Conservation (phyloP, 345 rosid genomes). For the Eucalyptus melliodora region DNA sequence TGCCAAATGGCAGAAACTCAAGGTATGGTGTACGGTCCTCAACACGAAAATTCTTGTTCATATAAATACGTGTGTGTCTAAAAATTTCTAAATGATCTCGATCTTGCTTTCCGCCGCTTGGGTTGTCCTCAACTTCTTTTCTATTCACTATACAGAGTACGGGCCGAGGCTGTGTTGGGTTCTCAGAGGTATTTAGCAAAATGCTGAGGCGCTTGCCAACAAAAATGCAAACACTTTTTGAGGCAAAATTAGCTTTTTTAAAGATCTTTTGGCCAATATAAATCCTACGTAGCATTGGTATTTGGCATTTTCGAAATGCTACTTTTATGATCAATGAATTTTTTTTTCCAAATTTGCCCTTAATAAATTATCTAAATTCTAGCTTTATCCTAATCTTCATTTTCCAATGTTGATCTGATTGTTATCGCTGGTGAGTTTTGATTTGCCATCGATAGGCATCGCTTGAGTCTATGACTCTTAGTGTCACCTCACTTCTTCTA, state of each 20-base stretch:
- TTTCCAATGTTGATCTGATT: accelerated
- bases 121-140: not conserved
- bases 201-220: not conserved
- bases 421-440: accelerated
- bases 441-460: not conserved
- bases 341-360: not conserved
- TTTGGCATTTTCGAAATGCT: not conserved
- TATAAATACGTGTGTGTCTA: too few relatives aligned
- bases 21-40: not conserved
- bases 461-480: not conserved
- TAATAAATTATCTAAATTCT: not conserved
- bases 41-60: not conserved
- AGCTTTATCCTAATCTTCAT: not conserved
- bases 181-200: not conserved
- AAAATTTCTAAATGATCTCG: not conserved
- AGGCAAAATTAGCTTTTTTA: accelerated
- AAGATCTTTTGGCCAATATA: accelerated
- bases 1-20: not conserved
- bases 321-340: not conserved
- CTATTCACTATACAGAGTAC: not conserved
- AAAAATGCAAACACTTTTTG: too few relatives aligned
- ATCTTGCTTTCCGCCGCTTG: not conserved
- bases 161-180: not conserved
- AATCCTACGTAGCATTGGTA: not conserved
- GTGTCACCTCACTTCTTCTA: not conserved